Percentiles rank a stretch among this genome's conserved stretches.
phyloP scores from a whole-genome alignment of 2,329 filamentous ascomycete species.

The Xylariaceae sp. region DNA sequence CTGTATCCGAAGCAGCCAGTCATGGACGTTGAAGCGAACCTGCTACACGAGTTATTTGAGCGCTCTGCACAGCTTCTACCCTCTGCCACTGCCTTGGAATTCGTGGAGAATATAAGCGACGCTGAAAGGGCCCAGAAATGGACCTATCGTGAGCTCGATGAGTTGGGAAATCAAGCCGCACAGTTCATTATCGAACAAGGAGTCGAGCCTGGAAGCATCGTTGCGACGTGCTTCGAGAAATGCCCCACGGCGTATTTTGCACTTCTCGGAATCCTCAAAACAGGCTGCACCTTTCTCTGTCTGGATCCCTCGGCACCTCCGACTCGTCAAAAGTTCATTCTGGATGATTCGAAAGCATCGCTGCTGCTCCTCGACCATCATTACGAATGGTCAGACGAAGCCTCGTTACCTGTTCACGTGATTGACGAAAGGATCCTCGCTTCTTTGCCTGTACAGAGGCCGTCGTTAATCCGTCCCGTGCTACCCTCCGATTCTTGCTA shows the following conservation, averaged over 20 bases:
- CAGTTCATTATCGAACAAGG: slow-evolving; percentile 51
- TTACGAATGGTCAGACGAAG: slow-evolving; percentile 30
- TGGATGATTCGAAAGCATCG: slow-evolving; percentile 64
- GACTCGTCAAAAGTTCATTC: slow-evolving; percentile 70
- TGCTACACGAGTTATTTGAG: slow-evolving; percentile 79
- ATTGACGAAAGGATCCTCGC: slow-evolving; percentile 31
- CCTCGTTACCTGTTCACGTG: slow-evolving; percentile 29
- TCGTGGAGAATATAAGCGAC: slow-evolving; percentile 53
- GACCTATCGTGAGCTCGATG: slow-evolving; percentile 70
- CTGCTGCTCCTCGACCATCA: slow-evolving; percentile 53
- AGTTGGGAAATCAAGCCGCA: slow-evolving; percentile 66
- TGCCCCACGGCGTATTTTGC: slow-evolving; percentile 78
- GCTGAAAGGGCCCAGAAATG: slow-evolving; percentile 50
- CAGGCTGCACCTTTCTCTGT: slow-evolving; percentile 75
- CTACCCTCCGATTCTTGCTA: slow-evolving; percentile 61
- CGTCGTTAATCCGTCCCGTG: slow-evolving; percentile 32
- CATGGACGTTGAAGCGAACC: slow-evolving; percentile 51
- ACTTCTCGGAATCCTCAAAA: slow-evolving; percentile 76
- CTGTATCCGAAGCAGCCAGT: slow-evolving; percentile 53
- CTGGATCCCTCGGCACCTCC: slow-evolving; percentile 69
- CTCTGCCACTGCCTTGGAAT: slow-evolving; percentile 65
- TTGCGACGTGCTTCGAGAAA: slow-evolving; percentile 79
- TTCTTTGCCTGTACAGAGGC: slow-evolving; percentile 5
- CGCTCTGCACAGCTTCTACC: slow-evolving; percentile 50
- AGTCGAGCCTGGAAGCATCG: slow-evolving; percentile 51